Percentiles rank a stretch among this genome's conserved stretches.
These are phyloP conservation scores for Triangularia setosa DNA, from an alignment of 2,329 filamentous ascomycete genomes.

Conservation along the genomic window DNA sequence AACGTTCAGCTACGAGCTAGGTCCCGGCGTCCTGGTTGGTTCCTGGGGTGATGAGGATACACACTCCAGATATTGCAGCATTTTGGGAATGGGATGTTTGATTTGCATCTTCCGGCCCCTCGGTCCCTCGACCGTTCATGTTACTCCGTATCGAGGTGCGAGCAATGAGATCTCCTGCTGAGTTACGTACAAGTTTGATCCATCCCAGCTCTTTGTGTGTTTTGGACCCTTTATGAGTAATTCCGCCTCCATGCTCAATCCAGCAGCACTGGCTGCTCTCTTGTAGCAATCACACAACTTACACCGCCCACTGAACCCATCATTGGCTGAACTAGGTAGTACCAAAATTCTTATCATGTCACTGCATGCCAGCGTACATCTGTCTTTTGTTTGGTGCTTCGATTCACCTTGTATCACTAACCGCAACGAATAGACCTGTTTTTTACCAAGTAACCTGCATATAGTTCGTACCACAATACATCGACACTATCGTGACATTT, in stretches of 20 bases:
- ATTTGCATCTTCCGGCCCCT: constrained; percentile 23
- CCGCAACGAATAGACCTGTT: not conserved
- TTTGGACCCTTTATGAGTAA: not conserved
- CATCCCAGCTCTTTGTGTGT: not conserved
- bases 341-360: not conserved
- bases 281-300: not conserved
- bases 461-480: not conserved
- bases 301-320: not conserved
- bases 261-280: not conserved
- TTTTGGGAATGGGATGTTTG: constrained; percentile 29
- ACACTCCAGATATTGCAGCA: constrained; percentile 26
- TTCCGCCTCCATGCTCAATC: not conserved
- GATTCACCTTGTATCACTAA: not conserved
- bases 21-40: constrained; percentile 29
- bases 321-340: not conserved
- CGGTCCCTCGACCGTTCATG: constrained; percentile 12
- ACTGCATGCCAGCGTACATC: not conserved
- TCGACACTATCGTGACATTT: not conserved
- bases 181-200: constrained; percentile 1
- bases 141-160: constrained; percentile 7
- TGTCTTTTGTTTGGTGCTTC: not conserved
- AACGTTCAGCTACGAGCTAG: constrained; percentile 23
- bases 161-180: constrained; percentile 2
- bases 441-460: not conserved
- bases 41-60: constrained; percentile 22